A percentile compares a stretch with the other conserved stretches of the same genome.
phyloP scores from a whole-genome alignment of 306 rosid species.

The Oxytropis ochrocephala region DNA sequence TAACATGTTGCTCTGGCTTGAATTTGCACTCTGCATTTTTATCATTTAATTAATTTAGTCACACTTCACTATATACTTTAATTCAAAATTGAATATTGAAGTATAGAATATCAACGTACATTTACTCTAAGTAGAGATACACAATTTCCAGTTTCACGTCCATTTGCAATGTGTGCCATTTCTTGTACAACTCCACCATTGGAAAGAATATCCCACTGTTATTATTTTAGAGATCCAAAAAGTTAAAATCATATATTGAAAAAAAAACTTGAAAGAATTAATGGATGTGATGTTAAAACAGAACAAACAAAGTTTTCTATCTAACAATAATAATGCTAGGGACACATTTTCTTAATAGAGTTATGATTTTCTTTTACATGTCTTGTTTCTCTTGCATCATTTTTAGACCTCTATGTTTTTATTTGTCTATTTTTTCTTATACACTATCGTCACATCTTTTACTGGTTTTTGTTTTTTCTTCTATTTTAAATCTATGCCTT shows the following conservation, averaged over 20 bases:
- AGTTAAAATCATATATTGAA: background rate
- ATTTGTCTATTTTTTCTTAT: background rate
- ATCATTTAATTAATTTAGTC: background rate
- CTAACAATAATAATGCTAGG: too few species aligned
- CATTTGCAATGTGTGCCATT: conserved; percentile 97
- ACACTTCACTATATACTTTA: background rate
- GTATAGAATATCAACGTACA: conserved; percentile 29
- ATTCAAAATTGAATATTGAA: background rate
- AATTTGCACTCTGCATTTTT: conserved; percentile 68
- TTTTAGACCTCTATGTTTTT: too few species aligned
- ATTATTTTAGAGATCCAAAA: background rate
- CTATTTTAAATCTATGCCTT: background rate
- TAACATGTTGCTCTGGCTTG: conserved; percentile 98
- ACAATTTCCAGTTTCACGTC: conserved; percentile 80
- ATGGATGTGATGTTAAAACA: background rate
- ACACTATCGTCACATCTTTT: background rate
- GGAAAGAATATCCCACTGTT: conserved; percentile 97
- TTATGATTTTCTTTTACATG: too few species aligned
- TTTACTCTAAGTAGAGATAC: conserved; percentile 86
- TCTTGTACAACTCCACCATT: conserved; percentile 91
- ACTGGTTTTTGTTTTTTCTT: background rate
- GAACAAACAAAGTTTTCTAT: too few species aligned
- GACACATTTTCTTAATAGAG: too few species aligned
- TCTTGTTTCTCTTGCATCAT: too few species aligned
- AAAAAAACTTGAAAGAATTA: background rate